Base-by-base conservation (phyloP, 1,139 yeast species). In the Zygosaccharomyces sapae region DNA sequence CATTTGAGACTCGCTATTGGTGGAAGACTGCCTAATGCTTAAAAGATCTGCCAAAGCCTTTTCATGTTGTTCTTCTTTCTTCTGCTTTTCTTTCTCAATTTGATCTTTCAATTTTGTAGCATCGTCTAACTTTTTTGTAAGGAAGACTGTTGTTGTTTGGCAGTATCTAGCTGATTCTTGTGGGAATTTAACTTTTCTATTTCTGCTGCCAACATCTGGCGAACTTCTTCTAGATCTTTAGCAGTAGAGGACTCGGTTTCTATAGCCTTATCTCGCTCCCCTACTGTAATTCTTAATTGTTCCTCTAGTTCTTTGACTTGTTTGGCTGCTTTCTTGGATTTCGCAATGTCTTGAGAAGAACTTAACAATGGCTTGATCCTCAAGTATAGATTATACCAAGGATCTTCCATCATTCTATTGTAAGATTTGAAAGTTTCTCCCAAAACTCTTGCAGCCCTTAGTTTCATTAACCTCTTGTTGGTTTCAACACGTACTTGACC, bases 351-450 rank as follows among this genome's bases (percentile, higher is more conserved):
- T 30, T 73, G 70, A 0, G 88, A 77, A 7, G 86, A 86, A 49
- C 80, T 82, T 20, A 89, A 69, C 43, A 90, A 68, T 0, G 98
- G 97, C 55, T 86, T 86, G 57, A 92, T 72, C 48, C 80, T 78
- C 30, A 81, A 73, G 54, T 82, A 82, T 42, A 92, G 71, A 45
- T 76, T 79, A 70, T 87, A 85, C 98, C 98, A 92, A 7, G 86
- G 86, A 62, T 84, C 83, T 8, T 73, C 66, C 45, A 74, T 71
- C n/a, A 81, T 65, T 13, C 72, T 70, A 50, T 77, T 74, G 49
- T 84, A 80, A 0, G 73, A 67, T 41, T 71, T 68, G 56, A 92
- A 76, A 41, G 88, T 83, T 49, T 73, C 72, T 44, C 84, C 80
- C 43, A 94, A 70, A 2, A 86, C 71, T 53, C 80, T 81, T 1